A percentile compares a stretch with the other conserved stretches of the same genome.
phyloP scores from a whole-genome alignment of 2,329 filamentous ascomycete genomes.

The Fusarium verticillioides region DNA sequence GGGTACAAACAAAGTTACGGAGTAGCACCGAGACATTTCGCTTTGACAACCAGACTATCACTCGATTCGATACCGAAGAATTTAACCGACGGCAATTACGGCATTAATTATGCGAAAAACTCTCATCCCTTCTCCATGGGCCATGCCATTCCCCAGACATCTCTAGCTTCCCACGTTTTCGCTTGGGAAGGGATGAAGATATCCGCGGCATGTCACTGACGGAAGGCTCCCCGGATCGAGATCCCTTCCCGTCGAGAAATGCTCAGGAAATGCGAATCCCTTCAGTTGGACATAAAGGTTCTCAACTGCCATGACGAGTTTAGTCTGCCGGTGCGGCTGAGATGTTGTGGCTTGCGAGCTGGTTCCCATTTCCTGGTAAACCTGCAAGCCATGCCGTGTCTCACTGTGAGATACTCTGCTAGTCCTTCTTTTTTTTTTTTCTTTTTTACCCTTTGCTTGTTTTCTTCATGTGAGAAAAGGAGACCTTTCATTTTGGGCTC shows the following conservation, averaged over 20 bases:
- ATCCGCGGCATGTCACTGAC: background rate
- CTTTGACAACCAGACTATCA: background rate
- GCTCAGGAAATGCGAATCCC: background rate
- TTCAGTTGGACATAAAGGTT: background rate
- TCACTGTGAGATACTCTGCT: background rate
- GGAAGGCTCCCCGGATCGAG: background rate
- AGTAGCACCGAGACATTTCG: background rate
- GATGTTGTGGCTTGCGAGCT: background rate
- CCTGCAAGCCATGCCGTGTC: background rate
- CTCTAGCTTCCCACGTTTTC: background rate
- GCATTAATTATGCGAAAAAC: background rate
- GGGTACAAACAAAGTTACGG: too few species aligned
- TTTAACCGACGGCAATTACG: background rate
- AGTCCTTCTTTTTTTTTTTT: background rate
- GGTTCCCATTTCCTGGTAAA: background rate
- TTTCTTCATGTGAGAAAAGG: too few species aligned
- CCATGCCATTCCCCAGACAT: background rate
- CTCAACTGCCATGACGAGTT: accelerated
- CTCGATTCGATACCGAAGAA: background rate
- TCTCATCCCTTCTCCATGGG: background rate
- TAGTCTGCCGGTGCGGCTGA: background rate
- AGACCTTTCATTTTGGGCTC: background rate
- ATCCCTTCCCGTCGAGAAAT: background rate
- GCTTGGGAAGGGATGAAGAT: background rate
- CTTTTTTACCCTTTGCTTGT: background rate